Base-by-base conservation (phyloP, 768 basidiomycete species). In the Kwoniella bestiolae region DNA sequence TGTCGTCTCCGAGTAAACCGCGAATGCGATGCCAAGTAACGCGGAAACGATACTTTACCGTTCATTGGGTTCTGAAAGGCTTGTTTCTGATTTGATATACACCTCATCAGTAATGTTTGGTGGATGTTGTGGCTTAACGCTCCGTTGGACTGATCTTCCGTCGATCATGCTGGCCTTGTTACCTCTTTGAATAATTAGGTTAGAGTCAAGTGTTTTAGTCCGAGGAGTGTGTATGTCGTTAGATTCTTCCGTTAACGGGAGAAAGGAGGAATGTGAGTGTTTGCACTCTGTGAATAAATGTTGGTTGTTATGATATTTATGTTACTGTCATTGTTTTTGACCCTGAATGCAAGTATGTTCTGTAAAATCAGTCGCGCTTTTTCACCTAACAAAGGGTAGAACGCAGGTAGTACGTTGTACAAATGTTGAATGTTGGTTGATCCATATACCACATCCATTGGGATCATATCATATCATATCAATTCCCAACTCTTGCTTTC, bases 311-410 rank as follows among this genome's bases (percentile, higher is more conserved):
- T 34, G 52, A 5, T 18, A 3, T n/a, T 18, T 16, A 34, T n/a
- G n/a, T n/a, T n/a, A n/a, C n/a, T n/a, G n/a, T 21, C 31, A 12
- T 12, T 3, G 16, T 14, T 47, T 14, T n/a, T n/a, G n/a, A 51
- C 52, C 52, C 52, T 55, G 52, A 32, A 55, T 21, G 3, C n/a
- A 14, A 11, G 16, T n/a, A 47, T 47, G 25, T 47, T 47, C 46
- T 25, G 12, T 8, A 55, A 55, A 55, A 55, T 55, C 52, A 55
- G 52, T 55, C 52, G 52, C 52, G 52, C 31, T 55, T 47, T 26
- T 34, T 34, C n/a, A 29, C 23, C 50, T 9, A 25, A 26, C 26
- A 21, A 18, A 18, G 16, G 7, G 12, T 28, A 53, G 5, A 32
- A 32, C 5, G 12, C 21, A 9, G 6, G 25, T 9, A 51, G 5